These are phyloP conservation scores for Acer negundo DNA, from an alignment of 345 rosid genomes.

Conservation along the genomic window DNA sequence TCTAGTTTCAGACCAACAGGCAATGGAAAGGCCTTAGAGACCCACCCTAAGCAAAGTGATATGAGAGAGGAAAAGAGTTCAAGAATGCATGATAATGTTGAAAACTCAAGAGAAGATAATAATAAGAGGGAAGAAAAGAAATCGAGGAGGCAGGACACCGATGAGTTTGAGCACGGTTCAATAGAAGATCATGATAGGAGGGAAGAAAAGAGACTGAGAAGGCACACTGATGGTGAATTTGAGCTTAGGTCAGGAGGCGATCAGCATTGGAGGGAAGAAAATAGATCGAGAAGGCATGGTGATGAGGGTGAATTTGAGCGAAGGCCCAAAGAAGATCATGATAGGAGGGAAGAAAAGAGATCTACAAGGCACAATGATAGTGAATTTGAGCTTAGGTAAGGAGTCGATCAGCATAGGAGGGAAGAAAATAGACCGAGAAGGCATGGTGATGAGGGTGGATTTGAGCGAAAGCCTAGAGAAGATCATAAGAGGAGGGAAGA, in stretches of 20 bases:
- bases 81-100: conserved; percentile 13
- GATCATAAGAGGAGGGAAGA: conserved; percentile 33
- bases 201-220: conserved; percentile 46
- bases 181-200: conserved; percentile 16
- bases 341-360: conserved; percentile 41
- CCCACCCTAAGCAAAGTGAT: too few species aligned
- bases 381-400: conserved; percentile 23
- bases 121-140: conserved; percentile 37
- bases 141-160: conserved; percentile 20
- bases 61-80: too few species aligned
- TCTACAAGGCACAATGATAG: conserved; percentile 20
- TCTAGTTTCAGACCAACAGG: too few species aligned
- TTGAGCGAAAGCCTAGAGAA: conserved; percentile 29
- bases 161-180: conserved; percentile 26
- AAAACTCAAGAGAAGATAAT: conserved; percentile 36
- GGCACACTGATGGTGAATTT: conserved; percentile 1
- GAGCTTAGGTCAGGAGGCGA: conserved; percentile 38
- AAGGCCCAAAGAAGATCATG: conserved; percentile 15
- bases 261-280: conserved; percentile 33
- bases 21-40: too few species aligned
- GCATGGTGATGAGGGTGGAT: conserved; percentile 24
- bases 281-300: conserved; percentile 39
- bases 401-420: conserved; percentile 37
- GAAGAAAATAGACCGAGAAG: conserved; percentile 40
- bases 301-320: conserved; percentile 25